phyloP scores from a whole-genome alignment of 2,329 filamentous ascomycete species.

The Parasarocladium wereldwijsianum region DNA sequence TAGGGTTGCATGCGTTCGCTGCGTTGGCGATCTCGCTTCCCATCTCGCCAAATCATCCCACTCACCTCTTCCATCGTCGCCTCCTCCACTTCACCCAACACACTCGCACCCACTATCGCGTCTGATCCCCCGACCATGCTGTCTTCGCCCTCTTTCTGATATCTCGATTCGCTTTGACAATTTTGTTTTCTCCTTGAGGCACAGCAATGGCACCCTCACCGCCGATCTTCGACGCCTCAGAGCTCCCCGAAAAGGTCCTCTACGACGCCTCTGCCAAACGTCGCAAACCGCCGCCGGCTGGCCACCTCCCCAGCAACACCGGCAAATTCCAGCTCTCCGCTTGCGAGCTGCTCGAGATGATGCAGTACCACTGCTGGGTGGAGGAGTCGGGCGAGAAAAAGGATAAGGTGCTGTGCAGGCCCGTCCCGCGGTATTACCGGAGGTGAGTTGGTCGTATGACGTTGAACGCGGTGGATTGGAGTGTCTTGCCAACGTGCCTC shows the following conservation, averaged over 20 bases:
- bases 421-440: slow-evolving; percentile 44
- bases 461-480: not conserved
- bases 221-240: slow-evolving; percentile 34
- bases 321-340: slow-evolving; percentile 32
- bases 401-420: slow-evolving; percentile 38
- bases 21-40: no score
- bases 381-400: slow-evolving; percentile 27
- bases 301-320: slow-evolving; percentile 12
- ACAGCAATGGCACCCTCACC: slow-evolving; percentile 43
- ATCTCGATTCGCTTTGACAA: no score
- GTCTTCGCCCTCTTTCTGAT: not conserved
- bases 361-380: slow-evolving; percentile 47
- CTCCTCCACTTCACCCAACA: slow-evolving; percentile 42
- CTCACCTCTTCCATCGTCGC: slow-evolving; percentile 44
- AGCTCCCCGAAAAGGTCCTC: slow-evolving; percentile 36
- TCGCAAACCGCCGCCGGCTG: slow-evolving; percentile 27
- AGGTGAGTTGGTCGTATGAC: slow-evolving; percentile 33
- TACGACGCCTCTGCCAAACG: slow-evolving; percentile 30
- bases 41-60: no score
- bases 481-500: no score
- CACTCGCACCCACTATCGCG: slow-evolving; percentile 27
- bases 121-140: slow-evolving; percentile 17
- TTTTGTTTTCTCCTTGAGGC: not conserved
- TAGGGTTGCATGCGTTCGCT: no score
- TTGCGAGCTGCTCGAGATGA: slow-evolving; percentile 42